Base-by-base conservation (phyloP, 2,329 filamentous ascomycete species). In the Neofusicoccum sp. region DNA sequence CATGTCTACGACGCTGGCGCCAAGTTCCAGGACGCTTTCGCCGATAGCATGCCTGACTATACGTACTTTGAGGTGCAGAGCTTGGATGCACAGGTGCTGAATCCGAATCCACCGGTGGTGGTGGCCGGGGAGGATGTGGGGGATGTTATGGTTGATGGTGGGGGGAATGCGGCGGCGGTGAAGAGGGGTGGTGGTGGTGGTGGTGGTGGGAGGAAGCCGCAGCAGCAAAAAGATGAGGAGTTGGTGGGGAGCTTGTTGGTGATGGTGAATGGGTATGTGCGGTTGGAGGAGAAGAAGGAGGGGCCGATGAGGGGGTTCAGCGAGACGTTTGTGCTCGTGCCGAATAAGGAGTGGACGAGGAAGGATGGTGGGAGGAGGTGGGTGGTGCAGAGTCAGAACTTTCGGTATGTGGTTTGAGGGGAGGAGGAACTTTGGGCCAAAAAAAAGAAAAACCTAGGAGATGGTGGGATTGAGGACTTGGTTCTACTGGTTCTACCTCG, bases 251-350 rank as follows among this genome's bases (percentile, higher is more conserved):
- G 87, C 67, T 81, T 96, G 62, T 76, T 88, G 36, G 83, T 96
- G n/a, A 83, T 87, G 62, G 86, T 91, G 57, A 89, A 85, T 69
- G 91, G 91, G 4, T 84, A 80, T 63, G 86, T 96, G 38, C 83
- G 86, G 65, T 88, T 89, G 69, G 83, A 85, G 62, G 82, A 80
- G 62, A 72, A 75, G 45, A 82, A 82, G 66, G 84, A 87, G 31
- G 83, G 84, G 12, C 83, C 83, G 12, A 82, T 85, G 72, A 85
- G 86, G 66, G 86, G 85, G 36, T 96, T 96, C 73, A 89, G 86
- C 68, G 92, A 96, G 73, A 88, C 84, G 0, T 88, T 96, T 71
- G 84, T 96, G 26, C 79, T 96, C 59, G 89, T 93, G 38, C 91
- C 92, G 51, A 77, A 76, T 63, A 70, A 67, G 30, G 68, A 64